Evolutionary conservation across 148 eudicot species (phyloP), one percentile per base, ranked within the genome.

Genomic region (Pharnaceum exiguum): DNA sequence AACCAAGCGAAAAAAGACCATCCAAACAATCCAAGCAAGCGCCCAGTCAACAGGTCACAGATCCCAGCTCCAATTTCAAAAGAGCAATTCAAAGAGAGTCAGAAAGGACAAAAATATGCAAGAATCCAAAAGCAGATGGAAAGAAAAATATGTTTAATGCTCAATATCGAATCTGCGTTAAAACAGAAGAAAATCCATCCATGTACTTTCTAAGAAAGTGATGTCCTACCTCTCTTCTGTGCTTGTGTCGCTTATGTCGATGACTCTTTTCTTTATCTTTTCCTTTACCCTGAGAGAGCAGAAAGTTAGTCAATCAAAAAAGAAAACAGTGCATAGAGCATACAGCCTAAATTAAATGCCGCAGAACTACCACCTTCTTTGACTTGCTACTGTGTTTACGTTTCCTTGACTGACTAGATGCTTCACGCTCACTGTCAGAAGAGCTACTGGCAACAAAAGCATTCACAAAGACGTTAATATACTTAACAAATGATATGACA

Each of bases 61-160:
- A 76, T 72, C 75, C 82, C 94, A 85, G 97, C 97, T 90, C 97
- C 97, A 87, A 87, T 85, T 87, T 87, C 83, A 54, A 79, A n/a
- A 87, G 96, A 84, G 94, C 94, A 77, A 71, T 65, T 42, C 59
- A 72, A 58, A 63, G 74, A 77, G 44, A 69, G 86, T 86, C 79
- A 87, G 90, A 79, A 78, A 80, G 51, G 57, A 87, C 33, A 40
- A 75, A 77, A 54, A 57, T 21, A 35, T 10, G 16, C 13, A 4
- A 21, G 31, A 37, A 58, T 17, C 17, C 12, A 42, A 7, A 49
- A 17, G 37, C 31, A 21, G 21, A 23, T 22, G 12, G 37, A 43
- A 6, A 45, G 27, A 5, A 57, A 23, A 23, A 7, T 28, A 16
- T 5, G 18, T 32, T 15, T 15, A 31, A 4, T 11, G 22, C 1